Evolutionary conservation across 2,329 filamentous ascomycete genomes (phyloP).

Genomic region (Parastagonospora nodorum): DNA sequence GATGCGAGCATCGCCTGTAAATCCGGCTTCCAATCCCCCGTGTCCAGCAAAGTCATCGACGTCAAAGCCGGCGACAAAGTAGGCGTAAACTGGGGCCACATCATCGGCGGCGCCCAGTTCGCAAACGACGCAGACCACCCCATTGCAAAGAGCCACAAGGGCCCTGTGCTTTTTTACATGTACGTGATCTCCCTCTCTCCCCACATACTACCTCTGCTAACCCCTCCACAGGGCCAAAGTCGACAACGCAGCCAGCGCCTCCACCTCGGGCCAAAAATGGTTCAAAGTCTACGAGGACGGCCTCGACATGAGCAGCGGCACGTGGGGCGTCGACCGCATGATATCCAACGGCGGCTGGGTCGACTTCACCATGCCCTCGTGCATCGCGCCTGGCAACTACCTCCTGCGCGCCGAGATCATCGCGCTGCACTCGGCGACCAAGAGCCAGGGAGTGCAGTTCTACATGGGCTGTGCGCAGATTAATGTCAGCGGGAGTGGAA

Average conservation of each 20-base stretch:
- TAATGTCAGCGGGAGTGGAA: conserved; percentile 34
- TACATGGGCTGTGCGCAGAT: conserved; percentile 48
- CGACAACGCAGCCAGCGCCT: conserved; percentile 45
- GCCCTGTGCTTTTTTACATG: conserved; percentile 48
- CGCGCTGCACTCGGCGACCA: conserved; percentile 48
- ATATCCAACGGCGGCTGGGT: conserved; percentile 54
- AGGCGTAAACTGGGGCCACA: conserved; percentile 59
- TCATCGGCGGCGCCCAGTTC: conserved; percentile 60
- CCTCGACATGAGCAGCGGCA: conserved; percentile 42
- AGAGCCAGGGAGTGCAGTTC: conserved; percentile 48
- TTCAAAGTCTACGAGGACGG: conserved; percentile 51
- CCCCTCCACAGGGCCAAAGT: conserved; percentile 42
- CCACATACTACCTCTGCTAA: background rate
- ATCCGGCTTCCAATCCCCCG: conserved; percentile 43
- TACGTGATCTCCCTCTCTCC: conserved; percentile 13
- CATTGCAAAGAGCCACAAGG: conserved; percentile 56
- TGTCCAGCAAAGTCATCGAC: conserved; percentile 50
- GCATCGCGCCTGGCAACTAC: conserved; percentile 48
- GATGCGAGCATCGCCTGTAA: conserved; percentile 56
- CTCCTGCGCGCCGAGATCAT: conserved; percentile 53
- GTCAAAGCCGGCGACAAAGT: conserved; percentile 59
- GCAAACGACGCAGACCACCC: conserved; percentile 53
- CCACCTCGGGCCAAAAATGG: conserved; percentile 48
- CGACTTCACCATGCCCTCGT: conserved; percentile 46
- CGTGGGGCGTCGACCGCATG: conserved; percentile 58